phyloP scores from a whole-genome alignment of 176 grass and related monocot genomes.

The Raddia distichophylla region DNA sequence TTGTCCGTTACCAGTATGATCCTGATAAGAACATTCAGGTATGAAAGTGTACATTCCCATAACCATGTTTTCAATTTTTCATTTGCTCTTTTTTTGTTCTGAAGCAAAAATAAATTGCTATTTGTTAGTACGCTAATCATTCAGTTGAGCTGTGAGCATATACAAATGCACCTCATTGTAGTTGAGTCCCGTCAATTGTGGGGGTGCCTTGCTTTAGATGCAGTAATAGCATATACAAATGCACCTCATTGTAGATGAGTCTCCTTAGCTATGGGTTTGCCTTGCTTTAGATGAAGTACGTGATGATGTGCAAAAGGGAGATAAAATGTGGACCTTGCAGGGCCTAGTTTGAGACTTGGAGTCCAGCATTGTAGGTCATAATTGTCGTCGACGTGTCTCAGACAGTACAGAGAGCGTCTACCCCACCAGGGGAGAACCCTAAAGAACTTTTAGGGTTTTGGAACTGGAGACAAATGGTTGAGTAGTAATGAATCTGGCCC shows the following conservation, averaged over 20 bases:
- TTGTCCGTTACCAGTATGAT: constrained; percentile 92
- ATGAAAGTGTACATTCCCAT: constrained; percentile 30
- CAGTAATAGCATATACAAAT: constrained; percentile 2
- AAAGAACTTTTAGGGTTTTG: no score
- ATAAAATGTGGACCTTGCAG: constrained; percentile 4
- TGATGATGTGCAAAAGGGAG: neutral
- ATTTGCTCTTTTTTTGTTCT: constrained; percentile 12
- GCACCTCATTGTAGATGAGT: constrained; percentile 13
- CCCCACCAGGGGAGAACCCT: no score
- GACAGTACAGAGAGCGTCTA: no score
- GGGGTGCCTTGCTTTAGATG: neutral
- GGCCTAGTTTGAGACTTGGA: neutral
- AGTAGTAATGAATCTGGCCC: no score
- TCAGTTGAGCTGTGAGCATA: neutral
- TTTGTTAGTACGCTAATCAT: neutral
- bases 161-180: constrained; percentile 13
- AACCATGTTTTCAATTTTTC: neutral
- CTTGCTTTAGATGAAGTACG: neutral
- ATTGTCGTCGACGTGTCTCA: no score
- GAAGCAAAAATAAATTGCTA: neutral
- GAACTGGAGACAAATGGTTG: no score
- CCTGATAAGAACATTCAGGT: constrained; percentile 99
- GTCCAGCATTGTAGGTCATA: neutral
- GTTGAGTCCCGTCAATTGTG: constrained; percentile 4
- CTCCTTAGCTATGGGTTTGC: neutral